A percentile compares a stretch with the other conserved stretches of the same genome.
Evolutionary conservation across 1,284 basidiomycete genomes (phyloP).

Genomic region (Coriolopsis trogii): DNA sequence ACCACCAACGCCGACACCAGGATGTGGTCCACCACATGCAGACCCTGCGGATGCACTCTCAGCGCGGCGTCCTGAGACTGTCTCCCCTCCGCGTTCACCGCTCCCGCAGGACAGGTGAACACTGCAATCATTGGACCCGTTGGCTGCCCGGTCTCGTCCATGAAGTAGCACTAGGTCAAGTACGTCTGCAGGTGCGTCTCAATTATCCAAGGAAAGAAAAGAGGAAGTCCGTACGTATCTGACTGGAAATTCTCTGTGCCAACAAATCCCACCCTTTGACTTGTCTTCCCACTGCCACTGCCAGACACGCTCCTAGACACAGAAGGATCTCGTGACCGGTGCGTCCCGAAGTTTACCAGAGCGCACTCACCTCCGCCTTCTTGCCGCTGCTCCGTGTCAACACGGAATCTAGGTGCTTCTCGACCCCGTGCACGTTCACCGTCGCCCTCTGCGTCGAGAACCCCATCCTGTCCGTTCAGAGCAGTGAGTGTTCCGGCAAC

Average conservation of each 20-base stretch:
- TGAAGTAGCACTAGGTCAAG: slow-evolving; percentile 28
- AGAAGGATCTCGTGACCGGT: background rate
- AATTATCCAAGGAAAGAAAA: background rate
- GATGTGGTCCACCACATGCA: slow-evolving; percentile 28
- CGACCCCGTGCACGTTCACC: slow-evolving; percentile 25
- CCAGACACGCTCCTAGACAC: slow-evolving; percentile 26
- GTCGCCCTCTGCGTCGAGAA: slow-evolving; percentile 27
- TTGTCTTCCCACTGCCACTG: slow-evolving; percentile 30
- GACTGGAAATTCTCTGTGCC: slow-evolving; percentile 30
- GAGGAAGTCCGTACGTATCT: slow-evolving; percentile 24
- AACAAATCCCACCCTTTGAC: slow-evolving; percentile 21
- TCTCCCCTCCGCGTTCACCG: slow-evolving; percentile 9
- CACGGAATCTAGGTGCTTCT: slow-evolving; percentile 27
- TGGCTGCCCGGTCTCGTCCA: slow-evolving; percentile 11
- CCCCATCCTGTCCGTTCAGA: slow-evolving; percentile 27
- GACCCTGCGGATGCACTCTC: slow-evolving; percentile 29
- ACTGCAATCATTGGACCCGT: slow-evolving; percentile 24
- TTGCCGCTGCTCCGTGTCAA: slow-evolving; percentile 23
- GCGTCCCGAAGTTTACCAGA: background rate
- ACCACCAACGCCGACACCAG: slow-evolving; percentile 30
- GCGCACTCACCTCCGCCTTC: slow-evolving; percentile 22
- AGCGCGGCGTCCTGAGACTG: slow-evolving; percentile 23
- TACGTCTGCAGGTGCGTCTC: background rate
- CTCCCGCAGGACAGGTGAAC: slow-evolving; percentile 18
- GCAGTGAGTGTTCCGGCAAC: too few relatives aligned